Evolutionary conservation across 1,284 basidiomycete genomes (phyloP).

Genomic region (Irpex sp.): DNA sequence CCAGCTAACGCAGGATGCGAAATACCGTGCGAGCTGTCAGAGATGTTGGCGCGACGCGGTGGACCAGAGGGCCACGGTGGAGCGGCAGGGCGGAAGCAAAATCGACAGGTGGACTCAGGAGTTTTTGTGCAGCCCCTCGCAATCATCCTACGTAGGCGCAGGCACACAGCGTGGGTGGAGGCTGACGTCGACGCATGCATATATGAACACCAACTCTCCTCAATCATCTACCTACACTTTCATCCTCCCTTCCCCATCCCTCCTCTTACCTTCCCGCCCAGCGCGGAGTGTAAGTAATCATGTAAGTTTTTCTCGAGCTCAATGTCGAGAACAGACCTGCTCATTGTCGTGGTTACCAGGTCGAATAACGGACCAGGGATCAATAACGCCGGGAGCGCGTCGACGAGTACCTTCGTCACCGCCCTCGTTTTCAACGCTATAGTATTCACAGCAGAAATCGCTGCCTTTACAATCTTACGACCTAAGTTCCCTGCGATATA

Average conservation of each 20-base stretch:
- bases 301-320: too few species aligned
- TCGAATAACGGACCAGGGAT: slow-evolving; percentile 4
- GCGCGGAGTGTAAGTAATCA: too few species aligned
- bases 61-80: not conserved
- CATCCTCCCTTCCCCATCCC: not conserved
- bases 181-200: not conserved
- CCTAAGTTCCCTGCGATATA: slow-evolving; percentile 72
- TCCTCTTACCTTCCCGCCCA: not conserved
- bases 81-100: not conserved
- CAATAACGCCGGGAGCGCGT: slow-evolving; percentile 20
- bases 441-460: slow-evolving; percentile 64
- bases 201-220: not conserved
- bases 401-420: slow-evolving; percentile 60
- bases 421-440: slow-evolving; percentile 70
- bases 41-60: not conserved
- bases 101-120: not conserved
- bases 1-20: too few species aligned
- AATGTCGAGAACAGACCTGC: not conserved
- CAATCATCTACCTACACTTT: not conserved
- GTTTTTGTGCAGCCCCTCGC: too few species aligned
- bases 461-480: slow-evolving; percentile 63
- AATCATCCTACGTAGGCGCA: too few species aligned
- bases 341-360: not conserved
- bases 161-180: not conserved
- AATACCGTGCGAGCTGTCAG: not conserved